phyloP scores from a whole-genome alignment of 306 rosid species.

The Alnus glutinosa region DNA sequence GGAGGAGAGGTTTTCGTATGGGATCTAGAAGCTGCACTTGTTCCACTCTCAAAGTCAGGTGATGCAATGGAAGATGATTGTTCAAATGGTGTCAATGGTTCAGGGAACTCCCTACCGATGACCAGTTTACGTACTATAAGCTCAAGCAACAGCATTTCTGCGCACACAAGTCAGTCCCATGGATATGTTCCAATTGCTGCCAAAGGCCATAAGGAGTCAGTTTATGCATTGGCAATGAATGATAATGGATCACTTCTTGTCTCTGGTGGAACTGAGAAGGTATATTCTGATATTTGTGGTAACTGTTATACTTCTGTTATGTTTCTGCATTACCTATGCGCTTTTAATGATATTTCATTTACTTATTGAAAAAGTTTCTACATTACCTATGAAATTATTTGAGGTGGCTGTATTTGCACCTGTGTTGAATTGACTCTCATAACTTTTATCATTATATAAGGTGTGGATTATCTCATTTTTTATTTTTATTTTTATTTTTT shows the following conservation, averaged over 20 bases:
- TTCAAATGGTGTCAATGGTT: slow-evolving; percentile 71
- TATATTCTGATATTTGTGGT: slow-evolving; percentile 36
- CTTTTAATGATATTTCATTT: no score
- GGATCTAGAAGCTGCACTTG: slow-evolving; percentile 90
- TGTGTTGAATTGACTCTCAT: slow-evolving; percentile 10
- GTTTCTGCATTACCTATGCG: slow-evolving; percentile 17
- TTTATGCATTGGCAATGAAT: slow-evolving; percentile 94
- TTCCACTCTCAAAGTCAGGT: slow-evolving; percentile 64
- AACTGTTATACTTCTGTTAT: slow-evolving; percentile 17
- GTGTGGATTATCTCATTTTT: slow-evolving; percentile 24
- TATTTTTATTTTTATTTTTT: no score
- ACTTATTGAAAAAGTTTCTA: background rate
- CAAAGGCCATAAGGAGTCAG: slow-evolving; percentile 99
- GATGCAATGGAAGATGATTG: slow-evolving; percentile 76
- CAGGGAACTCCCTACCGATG: slow-evolving; percentile 65
- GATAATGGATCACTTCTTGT: slow-evolving; percentile 89
- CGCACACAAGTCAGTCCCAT: slow-evolving; percentile 70
- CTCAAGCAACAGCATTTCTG: slow-evolving; percentile 77
- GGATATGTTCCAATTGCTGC: slow-evolving; percentile 88
- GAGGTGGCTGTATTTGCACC: slow-evolving; percentile 14
- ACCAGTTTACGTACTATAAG: slow-evolving; percentile 77
- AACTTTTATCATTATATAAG: slow-evolving; percentile 9
- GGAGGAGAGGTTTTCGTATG: slow-evolving; percentile 99
- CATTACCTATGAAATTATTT: slow-evolving; percentile 9
- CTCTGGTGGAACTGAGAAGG: slow-evolving; percentile 99